phyloP scores from a whole-genome alignment of 1,284 basidiomycete genomes.

The Heterobasidion parviporum region DNA sequence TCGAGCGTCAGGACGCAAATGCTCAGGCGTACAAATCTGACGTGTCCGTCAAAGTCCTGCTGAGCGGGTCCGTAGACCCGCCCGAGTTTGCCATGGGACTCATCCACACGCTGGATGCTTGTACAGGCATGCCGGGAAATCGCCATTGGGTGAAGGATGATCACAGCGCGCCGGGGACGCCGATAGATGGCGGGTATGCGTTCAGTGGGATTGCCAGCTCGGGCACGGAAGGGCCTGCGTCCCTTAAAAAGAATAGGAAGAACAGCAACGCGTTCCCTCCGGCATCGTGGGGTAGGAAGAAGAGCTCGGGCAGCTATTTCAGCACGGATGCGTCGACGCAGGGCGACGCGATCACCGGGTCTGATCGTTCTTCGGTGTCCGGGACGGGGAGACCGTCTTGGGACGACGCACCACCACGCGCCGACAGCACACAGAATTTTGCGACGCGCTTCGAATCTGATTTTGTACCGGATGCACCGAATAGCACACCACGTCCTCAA shows the following conservation, averaged over 20 bases:
- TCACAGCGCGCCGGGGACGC: slow-evolving; percentile 17
- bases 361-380: too few species aligned
- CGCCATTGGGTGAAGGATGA: slow-evolving; percentile 61
- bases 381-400: too few species aligned
- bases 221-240: slow-evolving; percentile 21
- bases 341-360: too few species aligned
- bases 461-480: slow-evolving; percentile 19
- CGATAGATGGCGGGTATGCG: slow-evolving; percentile 34
- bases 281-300: background rate
- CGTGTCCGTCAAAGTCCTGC: slow-evolving; percentile 71
- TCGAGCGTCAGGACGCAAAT: slow-evolving; percentile 92
- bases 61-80: slow-evolving; percentile 67
- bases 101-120: slow-evolving; percentile 65
- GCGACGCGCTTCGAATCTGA: slow-evolving; percentile 33
- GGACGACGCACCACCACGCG: background rate
- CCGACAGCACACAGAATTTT: slow-evolving; percentile 19
- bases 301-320: background rate
- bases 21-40: slow-evolving; percentile 69
- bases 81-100: slow-evolving; percentile 75
- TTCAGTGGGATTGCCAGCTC: slow-evolving; percentile 46
- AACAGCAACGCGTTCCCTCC: background rate
- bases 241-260: slow-evolving; percentile 8
- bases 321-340: background rate
- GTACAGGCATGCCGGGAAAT: slow-evolving; percentile 63
- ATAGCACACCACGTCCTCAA: slow-evolving; percentile 5